Evolutionary conservation across 768 basidiomycete genomes (phyloP).

Genomic region (Calvatia gigantea): DNA sequence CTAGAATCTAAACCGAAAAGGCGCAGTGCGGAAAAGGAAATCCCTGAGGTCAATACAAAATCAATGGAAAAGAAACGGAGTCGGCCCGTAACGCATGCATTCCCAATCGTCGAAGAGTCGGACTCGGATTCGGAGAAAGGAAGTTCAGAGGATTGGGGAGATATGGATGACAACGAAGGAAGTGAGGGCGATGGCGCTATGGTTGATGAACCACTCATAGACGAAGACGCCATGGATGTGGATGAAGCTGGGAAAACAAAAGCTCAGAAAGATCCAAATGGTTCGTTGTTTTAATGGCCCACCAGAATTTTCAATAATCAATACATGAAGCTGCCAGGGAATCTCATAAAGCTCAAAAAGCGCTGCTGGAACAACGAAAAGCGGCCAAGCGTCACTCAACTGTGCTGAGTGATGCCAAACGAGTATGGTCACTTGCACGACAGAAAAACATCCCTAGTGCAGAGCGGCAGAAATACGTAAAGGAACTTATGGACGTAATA

Average conservation of each 20-base stretch:
- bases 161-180: constrained; percentile 30
- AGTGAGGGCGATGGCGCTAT: constrained; percentile 28
- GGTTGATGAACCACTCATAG: constrained; percentile 23
- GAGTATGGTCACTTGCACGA: constrained; percentile 71
- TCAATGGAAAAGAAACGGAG: constrained; percentile 55
- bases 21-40: constrained; percentile 35
- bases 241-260: constrained; percentile 23
- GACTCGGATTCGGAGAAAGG: constrained; percentile 39
- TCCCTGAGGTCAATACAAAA: constrained; percentile 15
- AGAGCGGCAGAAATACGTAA: constrained; percentile 73
- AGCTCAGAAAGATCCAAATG: constrained; percentile 53
- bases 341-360: constrained; percentile 69
- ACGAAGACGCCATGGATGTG: constrained; percentile 29
- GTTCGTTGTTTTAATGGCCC: constrained; percentile 30
- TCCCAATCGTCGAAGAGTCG: constrained; percentile 25
- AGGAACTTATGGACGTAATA: constrained; percentile 70
- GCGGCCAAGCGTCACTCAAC: constrained; percentile 77
- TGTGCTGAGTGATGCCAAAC: constrained; percentile 68
- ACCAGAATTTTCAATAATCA: constrained; percentile 2
- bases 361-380: constrained; percentile 61
- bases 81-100: constrained; percentile 49
- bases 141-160: constrained; percentile 31
- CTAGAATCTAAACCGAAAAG: constrained; percentile 52
- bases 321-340: constrained; percentile 51
- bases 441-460: constrained; percentile 65